These are phyloP conservation scores for Linaria vulgaris DNA, from an alignment of 257 asterid species.

Conservation along the genomic window DNA sequence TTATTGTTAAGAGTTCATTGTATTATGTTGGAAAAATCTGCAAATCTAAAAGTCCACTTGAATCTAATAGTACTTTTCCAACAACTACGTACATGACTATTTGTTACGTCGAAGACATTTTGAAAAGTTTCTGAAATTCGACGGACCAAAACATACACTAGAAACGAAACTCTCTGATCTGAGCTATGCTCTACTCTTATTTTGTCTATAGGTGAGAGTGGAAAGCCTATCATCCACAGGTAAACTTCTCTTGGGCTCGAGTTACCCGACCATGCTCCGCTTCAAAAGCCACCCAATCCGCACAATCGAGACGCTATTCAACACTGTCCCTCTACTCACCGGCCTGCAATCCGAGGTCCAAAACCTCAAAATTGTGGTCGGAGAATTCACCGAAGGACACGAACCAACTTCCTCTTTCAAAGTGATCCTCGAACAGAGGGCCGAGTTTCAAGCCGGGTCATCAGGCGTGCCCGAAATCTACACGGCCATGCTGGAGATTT, in stretches of 20 bases:
- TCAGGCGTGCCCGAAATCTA: constrained; percentile 60
- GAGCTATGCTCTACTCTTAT: neutral
- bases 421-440: constrained; percentile 54
- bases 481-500: constrained; percentile 37
- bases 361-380: constrained; percentile 31
- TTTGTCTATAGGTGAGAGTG: constrained; percentile 44
- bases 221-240: constrained; percentile 48
- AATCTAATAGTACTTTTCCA: too few species aligned
- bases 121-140: too few species aligned
- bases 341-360: constrained; percentile 61
- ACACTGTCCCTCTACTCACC: constrained; percentile 43
- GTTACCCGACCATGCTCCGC: constrained; percentile 53
- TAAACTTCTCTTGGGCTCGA: constrained; percentile 33
- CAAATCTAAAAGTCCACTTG: too few species aligned
- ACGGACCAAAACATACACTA: too few species aligned
- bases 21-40: too few species aligned
- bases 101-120: too few species aligned
- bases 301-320: constrained; percentile 34
- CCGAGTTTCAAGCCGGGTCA: constrained; percentile 40
- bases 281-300: constrained; percentile 53
- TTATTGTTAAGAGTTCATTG: too few species aligned
- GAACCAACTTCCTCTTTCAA: constrained; percentile 40
- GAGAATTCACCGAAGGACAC: constrained; percentile 39
- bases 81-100: too few species aligned
- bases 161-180: too few species aligned